These are phyloP conservation scores for Hordeum vulgare DNA, from an alignment of 176 grass and related monocot species.

Conservation along the genomic window MorexV3_pseudomolecules_assembly NC_058520.1:3440430-3440929, in stretches of 20 bases:
- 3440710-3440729: not conserved
- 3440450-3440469: not conserved
- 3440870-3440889: not conserved
- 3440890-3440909: not conserved
- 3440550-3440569: not conserved
- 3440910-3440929: not conserved
- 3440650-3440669: not conserved
- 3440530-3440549: not conserved
- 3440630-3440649: not conserved
- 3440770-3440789: too few species aligned
- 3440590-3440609: not conserved
- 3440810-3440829: too few species aligned
- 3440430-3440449: not conserved
- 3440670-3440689: not conserved
- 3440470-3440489: not conserved
- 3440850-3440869: too few species aligned
- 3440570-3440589: not conserved
- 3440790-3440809: too few species aligned
- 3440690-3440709: not conserved
- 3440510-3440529: not conserved
- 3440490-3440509: not conserved
- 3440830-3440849: not conserved
- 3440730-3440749: not conserved
- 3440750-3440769: not conserved
- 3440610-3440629: not conserved